phyloP scores from a whole-genome alignment of 768 basidiomycete genomes.

The Phylloporus rhodoxanthus region DNA sequence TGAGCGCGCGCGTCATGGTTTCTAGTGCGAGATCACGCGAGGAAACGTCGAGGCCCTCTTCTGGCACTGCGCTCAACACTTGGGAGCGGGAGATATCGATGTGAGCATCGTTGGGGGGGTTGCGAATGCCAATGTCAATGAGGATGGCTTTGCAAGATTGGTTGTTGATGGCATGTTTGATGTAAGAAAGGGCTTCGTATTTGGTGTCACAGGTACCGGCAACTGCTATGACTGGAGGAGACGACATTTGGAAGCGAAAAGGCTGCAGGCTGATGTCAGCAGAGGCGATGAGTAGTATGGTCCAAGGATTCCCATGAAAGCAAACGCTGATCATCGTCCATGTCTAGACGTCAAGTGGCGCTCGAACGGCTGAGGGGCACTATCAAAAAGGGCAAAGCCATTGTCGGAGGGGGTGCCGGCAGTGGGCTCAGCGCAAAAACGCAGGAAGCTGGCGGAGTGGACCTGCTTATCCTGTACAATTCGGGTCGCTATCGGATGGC shows the following conservation, averaged over 20 bases:
- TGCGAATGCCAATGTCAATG: constrained; percentile 19
- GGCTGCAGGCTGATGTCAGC: constrained; percentile 19
- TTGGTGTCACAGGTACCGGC: constrained; percentile 29
- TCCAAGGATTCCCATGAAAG: neutral
- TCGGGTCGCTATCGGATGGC: constrained; percentile 30
- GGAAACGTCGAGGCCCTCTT: neutral
- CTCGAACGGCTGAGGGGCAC: constrained; percentile 13
- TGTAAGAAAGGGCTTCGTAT: constrained; percentile 18
- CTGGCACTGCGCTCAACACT: constrained; percentile 9
- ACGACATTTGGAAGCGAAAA: neutral
- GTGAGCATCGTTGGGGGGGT: constrained; percentile 9
- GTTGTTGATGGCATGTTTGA: constrained; percentile 15
- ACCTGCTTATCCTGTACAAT: constrained; percentile 28
- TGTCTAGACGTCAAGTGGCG: constrained; percentile 17
- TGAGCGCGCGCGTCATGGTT: constrained; percentile 19
- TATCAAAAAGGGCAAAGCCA: constrained; percentile 16
- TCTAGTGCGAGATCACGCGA: constrained; percentile 10
- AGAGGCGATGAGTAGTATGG: neutral
- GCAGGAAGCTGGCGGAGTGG: constrained; percentile 11
- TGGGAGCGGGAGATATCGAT: constrained; percentile 21
- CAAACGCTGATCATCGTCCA: neutral
- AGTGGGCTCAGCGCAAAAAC: constrained; percentile 24
- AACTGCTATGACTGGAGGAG: constrained; percentile 17
- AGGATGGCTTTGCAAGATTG: constrained; percentile 24
- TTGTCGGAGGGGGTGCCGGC: constrained; percentile 25